Conservation (phyloP, 1,284 basidiomycete genomes). For the Leccinum subrobustum region DNA sequence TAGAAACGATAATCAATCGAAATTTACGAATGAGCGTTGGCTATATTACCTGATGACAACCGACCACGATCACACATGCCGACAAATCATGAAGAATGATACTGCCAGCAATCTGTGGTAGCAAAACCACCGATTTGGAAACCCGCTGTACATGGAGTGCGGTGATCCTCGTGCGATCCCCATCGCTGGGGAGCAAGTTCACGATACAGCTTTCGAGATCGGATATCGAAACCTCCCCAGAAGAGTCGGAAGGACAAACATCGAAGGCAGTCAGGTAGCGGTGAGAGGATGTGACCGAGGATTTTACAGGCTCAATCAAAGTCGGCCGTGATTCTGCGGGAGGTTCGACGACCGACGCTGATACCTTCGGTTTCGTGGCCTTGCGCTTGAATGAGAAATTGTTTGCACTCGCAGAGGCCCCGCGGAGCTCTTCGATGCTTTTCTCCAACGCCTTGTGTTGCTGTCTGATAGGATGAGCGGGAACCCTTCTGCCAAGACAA, state of each 20-base stretch:
- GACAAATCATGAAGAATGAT: conserved; percentile 63
- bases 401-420: conserved; percentile 45
- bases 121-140: conserved; percentile 58
- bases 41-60: conserved; percentile 71
- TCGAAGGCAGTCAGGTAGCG: conserved; percentile 40
- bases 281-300: conserved; percentile 41
- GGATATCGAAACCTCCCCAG: conserved; percentile 53
- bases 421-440: conserved; percentile 49
- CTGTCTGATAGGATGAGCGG: conserved; percentile 36
- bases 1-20: conserved; percentile 30
- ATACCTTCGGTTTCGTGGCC: conserved; percentile 25
- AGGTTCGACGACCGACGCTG: conserved; percentile 5
- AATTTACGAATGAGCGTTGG: not conserved
- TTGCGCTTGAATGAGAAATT: conserved; percentile 76
- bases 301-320: conserved; percentile 32
- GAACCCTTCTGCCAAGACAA: not conserved
- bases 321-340: conserved; percentile 19
- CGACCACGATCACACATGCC: conserved; percentile 61
- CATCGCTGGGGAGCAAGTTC: conserved; percentile 46
- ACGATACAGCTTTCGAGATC: conserved; percentile 66
- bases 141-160: conserved; percentile 60
- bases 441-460: conserved; percentile 60
- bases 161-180: conserved; percentile 16
- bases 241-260: conserved; percentile 29
- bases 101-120: conserved; percentile 66